Percentiles rank a stretch among this genome's conserved stretches.
phyloP scores from a whole-genome alignment of 75 land plant genomes.

The Ceratopteris richardii region DNA sequence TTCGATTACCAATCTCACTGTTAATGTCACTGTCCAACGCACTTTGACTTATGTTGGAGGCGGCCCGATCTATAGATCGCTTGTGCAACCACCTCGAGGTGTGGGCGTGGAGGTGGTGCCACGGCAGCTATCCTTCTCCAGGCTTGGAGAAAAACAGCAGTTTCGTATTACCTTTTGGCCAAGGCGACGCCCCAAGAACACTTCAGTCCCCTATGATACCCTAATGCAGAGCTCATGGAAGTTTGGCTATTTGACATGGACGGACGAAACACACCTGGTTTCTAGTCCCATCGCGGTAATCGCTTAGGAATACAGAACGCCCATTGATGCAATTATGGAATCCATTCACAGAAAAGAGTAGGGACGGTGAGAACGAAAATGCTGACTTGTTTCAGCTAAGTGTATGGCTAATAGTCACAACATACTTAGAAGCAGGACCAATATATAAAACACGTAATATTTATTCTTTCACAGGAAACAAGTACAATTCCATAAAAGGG shows the following conservation, averaged over 20 bases:
- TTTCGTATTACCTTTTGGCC: conserved; percentile 19
- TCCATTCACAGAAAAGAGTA: too few species aligned
- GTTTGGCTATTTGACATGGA: conserved; percentile 63
- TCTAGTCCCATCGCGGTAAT: conserved; percentile 61
- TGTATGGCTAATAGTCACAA: too few species aligned
- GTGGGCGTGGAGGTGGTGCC: conserved; percentile 28
- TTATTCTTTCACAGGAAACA: too few species aligned
- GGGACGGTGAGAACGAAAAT: too few species aligned
- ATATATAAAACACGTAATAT: too few species aligned
- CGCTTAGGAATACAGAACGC: too few species aligned
- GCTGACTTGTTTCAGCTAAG: too few species aligned
- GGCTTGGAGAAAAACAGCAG: conserved; percentile 32
- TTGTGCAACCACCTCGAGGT: conserved; percentile 17
- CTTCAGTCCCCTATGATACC: too few species aligned
- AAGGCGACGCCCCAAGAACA: too few species aligned
- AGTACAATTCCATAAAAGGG: too few species aligned
- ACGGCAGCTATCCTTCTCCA: conserved; percentile 20
- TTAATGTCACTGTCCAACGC: conserved; percentile 18
- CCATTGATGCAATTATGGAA: too few species aligned
- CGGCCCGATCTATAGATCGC: conserved; percentile 12
- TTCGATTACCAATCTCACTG: conserved; percentile 20
- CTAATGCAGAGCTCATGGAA: conserved; percentile 24
- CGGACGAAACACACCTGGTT: conserved; percentile 48
- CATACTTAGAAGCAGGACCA: too few species aligned
- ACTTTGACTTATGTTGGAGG: conserved; percentile 42